Evolutionary conservation across 805 yeast species (phyloP).

Genomic region (Osmozyma mogii): DNA sequence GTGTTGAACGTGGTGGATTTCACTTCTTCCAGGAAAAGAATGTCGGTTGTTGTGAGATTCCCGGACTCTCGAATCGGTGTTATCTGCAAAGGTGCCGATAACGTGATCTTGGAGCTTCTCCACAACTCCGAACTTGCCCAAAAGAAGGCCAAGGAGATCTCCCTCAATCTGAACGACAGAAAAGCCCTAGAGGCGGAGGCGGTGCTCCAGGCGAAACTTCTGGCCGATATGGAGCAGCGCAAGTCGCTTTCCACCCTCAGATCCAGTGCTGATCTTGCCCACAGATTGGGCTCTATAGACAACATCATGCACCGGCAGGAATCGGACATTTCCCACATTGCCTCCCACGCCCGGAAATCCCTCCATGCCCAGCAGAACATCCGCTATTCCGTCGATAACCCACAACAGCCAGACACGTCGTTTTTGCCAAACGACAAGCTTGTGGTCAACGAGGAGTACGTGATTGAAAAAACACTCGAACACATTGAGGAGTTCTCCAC

Average conservation of each 20-base stretch:
- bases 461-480: constrained; percentile 76
- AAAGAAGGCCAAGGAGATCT: constrained; percentile 56
- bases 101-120: constrained; percentile 71
- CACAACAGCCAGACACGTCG: background rate
- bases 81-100: constrained; percentile 95
- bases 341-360: constrained; percentile 46
- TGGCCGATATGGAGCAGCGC: constrained; percentile 22
- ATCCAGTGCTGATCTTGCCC: constrained; percentile 15
- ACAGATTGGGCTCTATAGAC: constrained; percentile 38
- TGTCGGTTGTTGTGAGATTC: constrained; percentile 78
- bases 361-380: constrained; percentile 51
- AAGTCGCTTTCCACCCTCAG: constrained; percentile 26
- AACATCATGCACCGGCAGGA: constrained; percentile 39
- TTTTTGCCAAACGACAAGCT: constrained; percentile 42
- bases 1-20: constrained; percentile 80
- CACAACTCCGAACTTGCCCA: constrained; percentile 50
- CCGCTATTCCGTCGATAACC: constrained; percentile 36
- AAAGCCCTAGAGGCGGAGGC: constrained; percentile 72
- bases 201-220: constrained; percentile 50
- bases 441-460: constrained; percentile 62
- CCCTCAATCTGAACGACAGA: constrained; percentile 49
- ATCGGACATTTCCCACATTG: constrained; percentile 46
- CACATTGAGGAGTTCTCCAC: constrained; percentile 93
- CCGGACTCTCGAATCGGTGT: constrained; percentile 72
- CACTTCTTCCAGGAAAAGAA: constrained; percentile 80